Conservation (phyloP, 1,284 basidiomycete species). For the Farysia itapuensis region DNA sequence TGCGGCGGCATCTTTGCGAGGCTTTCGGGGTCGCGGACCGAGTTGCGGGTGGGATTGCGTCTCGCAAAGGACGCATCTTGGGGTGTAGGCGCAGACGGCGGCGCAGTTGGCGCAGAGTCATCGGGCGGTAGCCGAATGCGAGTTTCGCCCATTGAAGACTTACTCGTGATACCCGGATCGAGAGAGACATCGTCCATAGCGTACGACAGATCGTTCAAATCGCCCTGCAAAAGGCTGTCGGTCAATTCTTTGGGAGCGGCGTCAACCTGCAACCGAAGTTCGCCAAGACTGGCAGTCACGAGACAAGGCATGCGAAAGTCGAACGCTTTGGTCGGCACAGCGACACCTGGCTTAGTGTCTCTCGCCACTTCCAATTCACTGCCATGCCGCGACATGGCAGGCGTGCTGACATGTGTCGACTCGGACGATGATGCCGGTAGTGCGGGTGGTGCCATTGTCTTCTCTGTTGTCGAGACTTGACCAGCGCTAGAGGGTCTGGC, state of each 20-base stretch:
- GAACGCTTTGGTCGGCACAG: conserved; percentile 1
- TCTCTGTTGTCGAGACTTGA: neutral
- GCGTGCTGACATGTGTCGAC: neutral
- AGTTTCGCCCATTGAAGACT: too few species aligned
- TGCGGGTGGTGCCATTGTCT: neutral
- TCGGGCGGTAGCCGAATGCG: too few species aligned
- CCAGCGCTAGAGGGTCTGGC: neutral
- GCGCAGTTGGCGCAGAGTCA: too few species aligned
- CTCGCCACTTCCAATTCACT: neutral
- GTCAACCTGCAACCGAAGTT: conserved; percentile 26
- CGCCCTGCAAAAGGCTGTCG: neutral
- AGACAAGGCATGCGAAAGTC: conserved; percentile 22
- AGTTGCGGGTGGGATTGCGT: too few species aligned
- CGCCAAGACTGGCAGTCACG: conserved; percentile 57
- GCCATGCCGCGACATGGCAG: neutral
- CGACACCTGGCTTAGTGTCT: neutral
- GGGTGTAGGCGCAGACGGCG: too few species aligned
- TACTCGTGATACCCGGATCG: too few species aligned
- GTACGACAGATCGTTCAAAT: conserved; percentile 16
- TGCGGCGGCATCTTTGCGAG: too few species aligned
- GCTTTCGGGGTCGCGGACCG: too few species aligned
- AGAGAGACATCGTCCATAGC: neutral
- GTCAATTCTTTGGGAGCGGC: conserved; percentile 10
- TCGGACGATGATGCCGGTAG: neutral
- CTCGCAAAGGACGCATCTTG: too few species aligned